Percentiles rank a stretch among this genome's conserved stretches.
Evolutionary conservation across 2,329 filamentous ascomycete genomes (phyloP).

Genomic region (Xylariaceae sp.): DNA sequence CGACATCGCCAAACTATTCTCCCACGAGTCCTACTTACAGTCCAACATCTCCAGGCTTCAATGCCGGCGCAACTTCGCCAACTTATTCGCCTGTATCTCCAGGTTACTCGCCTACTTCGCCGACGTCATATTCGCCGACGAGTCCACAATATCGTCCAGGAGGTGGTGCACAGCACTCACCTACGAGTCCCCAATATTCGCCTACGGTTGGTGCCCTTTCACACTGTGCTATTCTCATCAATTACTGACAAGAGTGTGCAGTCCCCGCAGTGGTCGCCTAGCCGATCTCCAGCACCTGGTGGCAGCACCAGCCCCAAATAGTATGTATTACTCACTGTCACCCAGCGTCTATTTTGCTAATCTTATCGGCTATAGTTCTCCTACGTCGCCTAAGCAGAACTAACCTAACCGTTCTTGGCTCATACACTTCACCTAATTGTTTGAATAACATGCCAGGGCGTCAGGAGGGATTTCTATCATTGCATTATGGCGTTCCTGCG

Average conservation of each 20-base stretch:
- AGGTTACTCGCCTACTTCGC: conserved; percentile 79
- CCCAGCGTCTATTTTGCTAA: conserved; percentile 22
- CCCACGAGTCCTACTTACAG: conserved; percentile 75
- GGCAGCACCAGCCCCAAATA: conserved; percentile 49
- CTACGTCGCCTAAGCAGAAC: conserved; percentile 42
- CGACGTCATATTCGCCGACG: conserved; percentile 66
- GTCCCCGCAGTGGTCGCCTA: conserved; percentile 48
- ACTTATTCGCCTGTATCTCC: conserved; percentile 74
- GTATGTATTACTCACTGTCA: conserved; percentile 39
- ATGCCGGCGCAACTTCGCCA: conserved; percentile 57
- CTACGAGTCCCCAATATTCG: conserved; percentile 75
- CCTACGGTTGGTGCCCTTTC: conserved; percentile 57
- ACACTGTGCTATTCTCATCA: background rate
- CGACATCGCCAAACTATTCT: conserved; percentile 75
- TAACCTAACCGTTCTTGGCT: conserved; percentile 20
- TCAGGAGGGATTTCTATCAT: conserved; percentile 23
- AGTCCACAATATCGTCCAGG: conserved; percentile 64
- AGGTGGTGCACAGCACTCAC: conserved; percentile 60
- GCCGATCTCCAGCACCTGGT: conserved; percentile 51
- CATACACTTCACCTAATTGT: conserved; percentile 18
- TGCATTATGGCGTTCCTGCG: conserved; percentile 33
- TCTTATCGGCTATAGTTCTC: conserved; percentile 35
- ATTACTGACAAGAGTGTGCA: conserved; percentile 37
- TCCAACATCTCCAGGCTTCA: conserved; percentile 67
- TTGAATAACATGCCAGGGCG: conserved; percentile 41